Conservation (phyloP, 108 stramenopile species). For the Cyclostephanos invisitatus region DNA sequence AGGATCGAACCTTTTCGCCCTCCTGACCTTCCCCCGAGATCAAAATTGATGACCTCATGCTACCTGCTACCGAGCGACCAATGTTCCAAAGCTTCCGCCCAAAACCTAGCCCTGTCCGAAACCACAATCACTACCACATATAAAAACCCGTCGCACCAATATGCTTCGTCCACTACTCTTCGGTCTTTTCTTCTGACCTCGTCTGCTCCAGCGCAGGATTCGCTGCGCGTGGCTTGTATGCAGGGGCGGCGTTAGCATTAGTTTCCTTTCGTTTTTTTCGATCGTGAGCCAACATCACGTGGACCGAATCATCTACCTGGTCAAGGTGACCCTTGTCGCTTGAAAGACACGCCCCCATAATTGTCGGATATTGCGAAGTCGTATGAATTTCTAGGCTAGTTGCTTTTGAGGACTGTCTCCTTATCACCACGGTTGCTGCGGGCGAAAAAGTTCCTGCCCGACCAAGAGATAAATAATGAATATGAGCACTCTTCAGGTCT, state of each 20-base stretch:
- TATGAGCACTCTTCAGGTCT: no score
- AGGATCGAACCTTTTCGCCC: background rate
- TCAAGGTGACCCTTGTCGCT: slow-evolving; percentile 24
- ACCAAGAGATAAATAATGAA: no score
- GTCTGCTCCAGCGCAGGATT: slow-evolving; percentile 19
- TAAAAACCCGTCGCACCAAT: background rate
- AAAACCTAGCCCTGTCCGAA: background rate
- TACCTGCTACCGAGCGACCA: background rate
- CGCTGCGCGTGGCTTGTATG: slow-evolving; percentile 35
- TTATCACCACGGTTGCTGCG: no score
- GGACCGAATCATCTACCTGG: slow-evolving; percentile 39
- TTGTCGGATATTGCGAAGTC: background rate
- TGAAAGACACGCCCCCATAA: slow-evolving; percentile 33
- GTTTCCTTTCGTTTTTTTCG: slow-evolving; percentile 35
- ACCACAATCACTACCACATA: background rate
- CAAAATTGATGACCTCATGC: background rate
- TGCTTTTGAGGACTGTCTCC: background rate
- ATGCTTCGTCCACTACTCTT: background rate
- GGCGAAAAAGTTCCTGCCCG: no score
- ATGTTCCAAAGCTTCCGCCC: background rate
- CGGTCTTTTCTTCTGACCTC: slow-evolving; percentile 1
- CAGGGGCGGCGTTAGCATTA: background rate
- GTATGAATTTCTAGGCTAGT: background rate
- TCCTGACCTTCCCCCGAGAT: background rate
- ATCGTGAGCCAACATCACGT: slow-evolving; percentile 47